A percentile compares a stretch with the other conserved stretches of the same genome.
These are phyloP conservation scores for Fusarium beomiforme DNA, from an alignment of 2,329 filamentous ascomycete species.

Conservation along the genomic window DNA sequence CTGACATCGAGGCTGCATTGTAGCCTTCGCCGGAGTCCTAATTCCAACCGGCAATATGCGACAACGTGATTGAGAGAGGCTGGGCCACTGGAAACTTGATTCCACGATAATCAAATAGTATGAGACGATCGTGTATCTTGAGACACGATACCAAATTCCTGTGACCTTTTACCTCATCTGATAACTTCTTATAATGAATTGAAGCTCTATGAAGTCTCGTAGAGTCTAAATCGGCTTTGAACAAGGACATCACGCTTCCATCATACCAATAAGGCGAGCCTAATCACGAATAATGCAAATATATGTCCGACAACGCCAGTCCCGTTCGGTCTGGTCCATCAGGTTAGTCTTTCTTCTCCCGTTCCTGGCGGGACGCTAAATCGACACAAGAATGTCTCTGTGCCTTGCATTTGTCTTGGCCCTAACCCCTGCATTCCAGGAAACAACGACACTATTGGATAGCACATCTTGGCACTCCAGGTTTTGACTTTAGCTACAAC, in stretches of 20 bases:
- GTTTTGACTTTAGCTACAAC: background rate
- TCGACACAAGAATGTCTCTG: background rate
- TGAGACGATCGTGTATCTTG: background rate
- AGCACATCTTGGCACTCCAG: background rate
- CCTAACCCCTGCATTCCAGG: slow-evolving; percentile 11
- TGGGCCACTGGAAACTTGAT: background rate
- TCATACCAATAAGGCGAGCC: background rate
- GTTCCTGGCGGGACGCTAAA: slow-evolving; percentile 20
- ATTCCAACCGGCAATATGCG: too few species aligned
- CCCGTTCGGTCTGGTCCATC: slow-evolving; percentile 9
- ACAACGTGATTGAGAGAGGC: background rate
- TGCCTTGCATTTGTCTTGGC: slow-evolving; percentile 4
- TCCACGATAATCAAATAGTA: background rate
- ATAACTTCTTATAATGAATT: background rate
- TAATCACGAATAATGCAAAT: background rate
- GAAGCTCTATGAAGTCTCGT: background rate
- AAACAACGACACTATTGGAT: background rate
- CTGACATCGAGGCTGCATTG: background rate
- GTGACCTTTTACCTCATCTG: background rate
- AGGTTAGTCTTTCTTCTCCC: background rate
- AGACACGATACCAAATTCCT: background rate
- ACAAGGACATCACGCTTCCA: background rate
- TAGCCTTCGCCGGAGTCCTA: background rate
- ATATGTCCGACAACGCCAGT: background rate
- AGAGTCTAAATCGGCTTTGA: background rate